Evolutionary conservation across 495 filamentous ascomycete genomes (phyloP), one percentile per base, ranked within the genome.

Genomic region (Penicillium riverlandense): DNA sequence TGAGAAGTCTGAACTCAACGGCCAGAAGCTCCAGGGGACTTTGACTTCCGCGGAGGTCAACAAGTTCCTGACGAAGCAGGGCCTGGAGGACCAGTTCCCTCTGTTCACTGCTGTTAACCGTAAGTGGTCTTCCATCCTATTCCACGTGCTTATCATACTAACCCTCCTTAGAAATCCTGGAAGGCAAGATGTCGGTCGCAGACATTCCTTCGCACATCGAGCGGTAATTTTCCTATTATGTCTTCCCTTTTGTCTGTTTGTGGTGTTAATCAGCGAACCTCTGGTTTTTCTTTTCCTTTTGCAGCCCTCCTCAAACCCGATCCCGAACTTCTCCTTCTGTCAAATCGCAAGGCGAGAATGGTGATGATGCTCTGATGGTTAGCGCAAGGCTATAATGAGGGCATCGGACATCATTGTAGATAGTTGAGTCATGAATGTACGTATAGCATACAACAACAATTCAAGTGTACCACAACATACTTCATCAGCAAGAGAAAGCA

Each of bases 1-100:
- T 45, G 94, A 97, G 76, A 74, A 78, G 58, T 74, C 75, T 34
- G 90, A 95, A 65, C 73, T 99, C 48, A 99, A 99, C 61, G 94
- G 94, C 29, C 94, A 99, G 76, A 96, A 90, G 70, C 68, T 99
- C 50, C 94, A 97, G 64, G 94, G 94, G 12, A 96, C 87, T 6
- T 82, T 83, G 56, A 99, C 94, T 31, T 86, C 92, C 13, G 77
- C 78, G 37, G 94, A 99, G 61, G 90, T 99, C 12, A 84, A 91
- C 69, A 76, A 67, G 35, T 96, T 96, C 64, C 64, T 99, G 63
- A 87, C 83, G 68, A 78, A 77, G 38, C 78, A 82, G 53, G 82
- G 80, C 6, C 68, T 78, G 49, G 90, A 94, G 67, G 66, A 79
- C 15, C 85, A 95, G 35, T 99, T 92, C 58, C 94, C 94, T 33